Conservation (phyloP, 2,329 filamentous ascomycete species). For the Fusarium proliferatum region DNA sequence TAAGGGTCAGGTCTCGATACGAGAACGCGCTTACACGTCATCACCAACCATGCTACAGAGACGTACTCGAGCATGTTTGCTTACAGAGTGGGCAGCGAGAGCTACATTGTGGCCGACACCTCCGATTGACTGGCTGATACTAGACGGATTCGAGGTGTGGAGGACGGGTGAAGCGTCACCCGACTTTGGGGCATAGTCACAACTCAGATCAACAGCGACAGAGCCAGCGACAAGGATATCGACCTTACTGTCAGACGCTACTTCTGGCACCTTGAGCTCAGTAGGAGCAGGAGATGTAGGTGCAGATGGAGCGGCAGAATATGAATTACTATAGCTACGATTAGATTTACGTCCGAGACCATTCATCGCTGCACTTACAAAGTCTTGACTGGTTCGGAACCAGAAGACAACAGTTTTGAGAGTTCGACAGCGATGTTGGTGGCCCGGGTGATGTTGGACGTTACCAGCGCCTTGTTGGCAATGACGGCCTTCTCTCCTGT, state of each 20-base stretch:
- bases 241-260: conserved; percentile 47
- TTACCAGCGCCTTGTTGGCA: conserved; percentile 76
- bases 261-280: conserved; percentile 23
- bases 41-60: conserved; percentile 86
- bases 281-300: conserved; percentile 20
- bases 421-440: conserved; percentile 66
- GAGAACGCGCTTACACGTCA: conserved; percentile 67
- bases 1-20: background rate
- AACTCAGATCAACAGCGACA: conserved; percentile 87
- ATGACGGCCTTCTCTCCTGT: conserved; percentile 76
- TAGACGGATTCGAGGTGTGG: conserved; percentile 87
- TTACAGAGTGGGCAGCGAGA: conserved; percentile 77
- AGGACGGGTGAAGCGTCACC: conserved; percentile 59
- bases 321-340: conserved; percentile 49
- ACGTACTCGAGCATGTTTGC: conserved; percentile 70
- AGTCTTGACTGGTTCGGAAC: conserved; percentile 44
- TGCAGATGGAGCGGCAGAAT: conserved; percentile 26
- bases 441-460: conserved; percentile 64
- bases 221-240: conserved; percentile 92
- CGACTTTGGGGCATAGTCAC: conserved; percentile 69
- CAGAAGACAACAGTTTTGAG: conserved; percentile 55
- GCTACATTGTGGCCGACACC: conserved; percentile 95
- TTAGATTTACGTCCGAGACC: conserved; percentile 49
- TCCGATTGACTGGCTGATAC: conserved; percentile 84
- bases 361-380: conserved; percentile 52